Evolutionary conservation across 495 filamentous ascomycete genomes (phyloP), one percentile per base, ranked within the genome.

Genomic region (Penicillium bialowiezense): DNA sequence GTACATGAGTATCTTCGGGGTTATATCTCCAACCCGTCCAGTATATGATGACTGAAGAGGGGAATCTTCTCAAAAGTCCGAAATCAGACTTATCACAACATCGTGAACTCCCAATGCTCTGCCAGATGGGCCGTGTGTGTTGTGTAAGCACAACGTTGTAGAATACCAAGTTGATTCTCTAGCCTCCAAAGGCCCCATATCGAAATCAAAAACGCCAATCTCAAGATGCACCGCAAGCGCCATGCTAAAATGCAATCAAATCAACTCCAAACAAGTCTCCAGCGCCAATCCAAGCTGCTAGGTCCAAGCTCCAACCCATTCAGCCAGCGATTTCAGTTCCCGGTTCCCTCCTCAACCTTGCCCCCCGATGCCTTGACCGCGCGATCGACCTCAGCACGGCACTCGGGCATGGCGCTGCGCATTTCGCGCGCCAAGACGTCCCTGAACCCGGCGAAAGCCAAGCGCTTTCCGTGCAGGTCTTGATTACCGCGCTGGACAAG

Each of bases 361-460:
- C 53, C 51, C 40, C 70, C 60, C 29, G 74, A 79, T 9, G 67
- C 68, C 47, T 60, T 54, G 19, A 95, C 57, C 9, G 90, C 81
- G 36, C 71, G 68, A 44, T 78, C 74, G 20, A 93, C 83, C 62
- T 95, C 89, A 13, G 71, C 81, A 43, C 72, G 68, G 54, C 89
- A 65, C 74, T 93, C 91, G 1, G 90, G 90, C 74, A 95, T 81
- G 1, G 80, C 88, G 44, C 71, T 76, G 50, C 76, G 75, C 70
- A 97, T 92, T 77, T 96, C 86, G 47, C 78, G 68, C 2, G 85
- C 93, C 28, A 97, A 67, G 18, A 91, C 79, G 68, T 97, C 89
- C 41, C 89, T 72, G 62, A 99, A 95, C 14, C 65, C 62, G 4
- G 74, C 73, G 70, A 95, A 96, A 14, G 90, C 95, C 70, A 83